Evolutionary conservation across 768 basidiomycete genomes (phyloP), one percentile per base, ranked within the genome.

Genomic region (Suillus ampliporus): DNA sequence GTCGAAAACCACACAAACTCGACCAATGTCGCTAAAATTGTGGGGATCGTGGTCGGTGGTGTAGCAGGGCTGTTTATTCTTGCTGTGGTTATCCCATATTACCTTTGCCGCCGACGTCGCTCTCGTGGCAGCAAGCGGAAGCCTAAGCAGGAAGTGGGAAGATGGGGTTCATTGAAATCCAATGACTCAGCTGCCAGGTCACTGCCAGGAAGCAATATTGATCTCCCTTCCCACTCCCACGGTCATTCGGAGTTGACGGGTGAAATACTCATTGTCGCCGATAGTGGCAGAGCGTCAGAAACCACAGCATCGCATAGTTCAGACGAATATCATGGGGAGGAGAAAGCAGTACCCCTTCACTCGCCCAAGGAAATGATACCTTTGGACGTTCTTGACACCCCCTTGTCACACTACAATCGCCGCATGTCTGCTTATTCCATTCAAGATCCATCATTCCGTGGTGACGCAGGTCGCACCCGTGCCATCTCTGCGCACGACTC

Each of bases 11-110:
- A 37, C 23, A 61, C 73, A 6, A 54, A 71, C 8, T 70, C 76
- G 19, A 64, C 76, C 17, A 63, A 68, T 5, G 68, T 72, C 1
- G 82, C 79, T 0, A 77, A 78, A 9, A 83, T 89, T 31, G 81
- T 79, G 6, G 89, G 87, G 2, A 82, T 82, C 28, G 79, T 83
- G 21, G 65, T 88, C 4, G 87, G 84, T 5, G 83, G 78, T 2
- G 21, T 77, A 2, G 67, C 79, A 3, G 80, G 72, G 15, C 59
- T 85, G 37, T 65, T 64, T 5, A 64, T 82, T 23, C 67, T 77
- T 17, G 68, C 75, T 8, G 57, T 79, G 60, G 75, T 78, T 63
- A 61, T 78, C 40, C 77, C 72, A 40, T 64, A 80, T 40, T 74
- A 67, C 63, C 46, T 72, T 54, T 63, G 62, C 57, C 68, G 65